Base-by-base conservation (phyloP, 257 asterid species). In the Gentiana macrophylla region DNA sequence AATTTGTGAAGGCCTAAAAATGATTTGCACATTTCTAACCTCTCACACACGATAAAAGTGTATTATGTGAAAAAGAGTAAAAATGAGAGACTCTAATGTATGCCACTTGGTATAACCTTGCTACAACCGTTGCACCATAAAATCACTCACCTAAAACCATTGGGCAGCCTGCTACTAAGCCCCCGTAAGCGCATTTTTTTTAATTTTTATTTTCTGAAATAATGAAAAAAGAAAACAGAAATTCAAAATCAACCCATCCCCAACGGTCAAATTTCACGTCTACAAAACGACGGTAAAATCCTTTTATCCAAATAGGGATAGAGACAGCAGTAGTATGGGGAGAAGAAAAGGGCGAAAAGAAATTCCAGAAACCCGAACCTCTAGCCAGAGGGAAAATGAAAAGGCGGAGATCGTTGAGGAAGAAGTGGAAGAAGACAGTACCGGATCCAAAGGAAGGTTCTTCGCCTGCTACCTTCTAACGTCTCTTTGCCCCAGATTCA, bases 401-500 rank as follows among this genome's bases (percentile, higher is more conserved):
- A 67, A 65, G 34, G 37, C 56, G 2, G 46, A 41, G 46, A 41
- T 41, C 9, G 62, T n/a, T 53, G 32, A 45, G 54, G 52, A 36
- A 35, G 49, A 8, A 15, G 56, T 56, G 44, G 79, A 59, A 32
- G 74, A 7, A 8, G 68, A 13, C 13, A 68, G 43, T 35, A 70
- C 32, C 44, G 62, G n/a, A 37, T 55, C 57, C 50, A 69, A 57
- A 10, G 61, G 63, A 13, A 77, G 70, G 53, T 86, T 90, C 67
- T 81, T 77, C 69, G 85, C 85, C 2, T 87, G 95, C 73, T 90
- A 90, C 70, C 75, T 90, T 49, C 84, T 90, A n/a, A 76, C 96
- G 1, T 90, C 98, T 9, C 71, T 86, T 36, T 74, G 77, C 61
- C 96, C 98, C 66, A 72, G 96, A 62, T 84, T 77, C 83, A 86